phyloP scores from a whole-genome alignment of 345 rosid genomes.

The Dipteronia sinensis region DNA sequence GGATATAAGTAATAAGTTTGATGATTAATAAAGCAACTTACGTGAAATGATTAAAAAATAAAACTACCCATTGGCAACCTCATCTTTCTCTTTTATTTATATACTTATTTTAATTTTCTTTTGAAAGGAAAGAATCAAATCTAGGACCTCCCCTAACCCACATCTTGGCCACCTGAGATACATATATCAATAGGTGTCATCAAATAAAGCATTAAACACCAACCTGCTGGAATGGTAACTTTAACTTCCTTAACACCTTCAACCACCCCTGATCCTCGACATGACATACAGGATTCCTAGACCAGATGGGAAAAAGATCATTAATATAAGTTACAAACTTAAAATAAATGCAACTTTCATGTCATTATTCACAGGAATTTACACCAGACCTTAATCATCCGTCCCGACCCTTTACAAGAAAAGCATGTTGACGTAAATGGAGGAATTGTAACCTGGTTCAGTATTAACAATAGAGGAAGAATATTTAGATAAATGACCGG shows the following conservation, averaged over 20 bases:
- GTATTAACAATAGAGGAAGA: slow-evolving; percentile 17
- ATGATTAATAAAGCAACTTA: slow-evolving; percentile 10
- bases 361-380: slow-evolving; percentile 9
- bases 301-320: slow-evolving; percentile 25
- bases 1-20: neutral
- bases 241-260: slow-evolving; percentile 72
- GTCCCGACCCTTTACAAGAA: slow-evolving; percentile 75
- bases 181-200: slow-evolving; percentile 14
- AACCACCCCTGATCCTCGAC: slow-evolving; percentile 79
- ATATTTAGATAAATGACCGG: slow-evolving; percentile 10
- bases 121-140: slow-evolving; percentile 15
- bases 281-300: slow-evolving; percentile 69
- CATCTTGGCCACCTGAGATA: neutral
- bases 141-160: neutral
- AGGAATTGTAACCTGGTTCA: slow-evolving; percentile 80
- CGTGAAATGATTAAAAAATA: slow-evolving; percentile 3
- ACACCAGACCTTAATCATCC: slow-evolving; percentile 61
- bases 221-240: slow-evolving; percentile 82
- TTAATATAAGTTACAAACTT: slow-evolving; percentile 9
- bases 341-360: neutral
- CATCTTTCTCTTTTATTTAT: slow-evolving; percentile 1
- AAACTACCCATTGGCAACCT: slow-evolving; percentile 1
- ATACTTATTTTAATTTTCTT: neutral
- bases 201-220: slow-evolving; percentile 24
- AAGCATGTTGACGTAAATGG: slow-evolving; percentile 86